phyloP scores from a whole-genome alignment of 257 asterid species.

The Ilex aquifolium region DNA sequence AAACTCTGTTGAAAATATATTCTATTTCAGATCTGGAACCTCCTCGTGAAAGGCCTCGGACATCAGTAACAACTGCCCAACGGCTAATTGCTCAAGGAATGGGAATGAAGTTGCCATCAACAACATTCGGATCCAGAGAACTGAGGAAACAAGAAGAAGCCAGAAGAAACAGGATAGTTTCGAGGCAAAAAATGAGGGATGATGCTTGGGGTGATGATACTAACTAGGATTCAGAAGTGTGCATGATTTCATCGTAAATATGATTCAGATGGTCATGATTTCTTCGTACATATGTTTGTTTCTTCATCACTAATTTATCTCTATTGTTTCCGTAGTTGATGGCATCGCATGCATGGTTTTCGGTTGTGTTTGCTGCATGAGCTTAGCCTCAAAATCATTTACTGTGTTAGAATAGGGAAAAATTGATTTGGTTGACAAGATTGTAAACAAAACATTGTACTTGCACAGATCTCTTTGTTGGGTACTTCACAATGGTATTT shows the following conservation, averaged over 20 bases:
- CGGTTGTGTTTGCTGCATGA: too few relatives aligned
- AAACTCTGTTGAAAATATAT: background rate
- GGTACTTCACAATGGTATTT: too few relatives aligned
- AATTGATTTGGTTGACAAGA: too few relatives aligned
- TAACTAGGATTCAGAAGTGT: constrained; percentile 11
- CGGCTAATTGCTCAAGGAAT: constrained; percentile 78
- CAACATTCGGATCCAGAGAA: constrained; percentile 48
- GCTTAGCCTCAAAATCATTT: too few relatives aligned
- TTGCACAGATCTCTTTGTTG: too few relatives aligned
- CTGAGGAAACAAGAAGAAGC: constrained; percentile 70
- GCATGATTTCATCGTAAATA: background rate
- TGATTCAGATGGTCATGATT: too few relatives aligned
- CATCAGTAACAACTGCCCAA: constrained; percentile 85
- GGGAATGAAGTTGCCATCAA: constrained; percentile 73
- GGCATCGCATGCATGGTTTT: too few relatives aligned
- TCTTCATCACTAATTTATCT: too few relatives aligned
- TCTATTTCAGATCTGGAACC: constrained; percentile 68
- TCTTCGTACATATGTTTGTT: too few relatives aligned
- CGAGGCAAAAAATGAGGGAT: constrained; percentile 69
- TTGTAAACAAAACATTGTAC: too few relatives aligned
- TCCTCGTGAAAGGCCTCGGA: constrained; percentile 77
- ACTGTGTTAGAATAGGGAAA: too few relatives aligned
- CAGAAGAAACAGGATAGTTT: constrained; percentile 54
- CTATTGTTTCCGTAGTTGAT: too few relatives aligned
- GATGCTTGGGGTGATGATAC: constrained; percentile 88